Conservation (phyloP, 495 filamentous ascomycete genomes). For the Apodospora peruviana region DNA sequence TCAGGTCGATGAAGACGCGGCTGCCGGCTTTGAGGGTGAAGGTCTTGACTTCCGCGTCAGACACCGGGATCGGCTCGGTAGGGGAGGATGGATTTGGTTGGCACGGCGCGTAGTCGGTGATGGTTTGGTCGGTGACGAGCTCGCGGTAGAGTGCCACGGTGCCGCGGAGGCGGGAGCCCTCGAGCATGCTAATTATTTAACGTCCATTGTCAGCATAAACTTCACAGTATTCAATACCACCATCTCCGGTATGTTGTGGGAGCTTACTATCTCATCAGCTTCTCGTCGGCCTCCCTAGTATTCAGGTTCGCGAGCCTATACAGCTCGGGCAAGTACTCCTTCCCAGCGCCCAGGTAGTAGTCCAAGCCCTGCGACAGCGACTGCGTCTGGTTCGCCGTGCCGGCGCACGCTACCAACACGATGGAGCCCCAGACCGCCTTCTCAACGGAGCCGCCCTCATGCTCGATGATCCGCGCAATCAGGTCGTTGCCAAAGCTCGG, state of each 20-base stretch:
- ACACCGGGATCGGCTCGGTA: constrained; percentile 14
- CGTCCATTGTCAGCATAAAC: no score
- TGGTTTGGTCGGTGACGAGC: constrained; percentile 30
- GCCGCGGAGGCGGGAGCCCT: constrained; percentile 59
- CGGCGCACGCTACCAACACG: constrained; percentile 41
- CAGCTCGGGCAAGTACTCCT: constrained; percentile 50
- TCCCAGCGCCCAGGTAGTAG: constrained; percentile 59
- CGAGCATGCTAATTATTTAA: constrained; percentile 31
- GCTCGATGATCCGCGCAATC: constrained; percentile 56
- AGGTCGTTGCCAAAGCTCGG: constrained; percentile 63
- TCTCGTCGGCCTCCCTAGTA: constrained; percentile 23
- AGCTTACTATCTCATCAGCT: constrained; percentile 23
- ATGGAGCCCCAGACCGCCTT: constrained; percentile 64
- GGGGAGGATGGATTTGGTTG: constrained; percentile 17
- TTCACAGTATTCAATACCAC: no score
- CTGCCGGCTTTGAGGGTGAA: constrained; percentile 20
- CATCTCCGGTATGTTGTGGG: no score
- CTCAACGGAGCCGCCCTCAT: constrained; percentile 46
- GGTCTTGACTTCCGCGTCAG: constrained; percentile 4
- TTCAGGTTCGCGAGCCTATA: constrained; percentile 37
- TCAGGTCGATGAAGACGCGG: constrained; percentile 43
- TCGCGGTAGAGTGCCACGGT: constrained; percentile 54
- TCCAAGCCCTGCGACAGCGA: constrained; percentile 67
- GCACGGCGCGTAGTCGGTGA: constrained; percentile 45
- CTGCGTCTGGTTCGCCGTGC: constrained; percentile 60